Percentiles rank a stretch among this genome's conserved stretches.
phyloP scores from a whole-genome alignment of 768 basidiomycete species.

The Sarcomyxa edulis region DNA sequence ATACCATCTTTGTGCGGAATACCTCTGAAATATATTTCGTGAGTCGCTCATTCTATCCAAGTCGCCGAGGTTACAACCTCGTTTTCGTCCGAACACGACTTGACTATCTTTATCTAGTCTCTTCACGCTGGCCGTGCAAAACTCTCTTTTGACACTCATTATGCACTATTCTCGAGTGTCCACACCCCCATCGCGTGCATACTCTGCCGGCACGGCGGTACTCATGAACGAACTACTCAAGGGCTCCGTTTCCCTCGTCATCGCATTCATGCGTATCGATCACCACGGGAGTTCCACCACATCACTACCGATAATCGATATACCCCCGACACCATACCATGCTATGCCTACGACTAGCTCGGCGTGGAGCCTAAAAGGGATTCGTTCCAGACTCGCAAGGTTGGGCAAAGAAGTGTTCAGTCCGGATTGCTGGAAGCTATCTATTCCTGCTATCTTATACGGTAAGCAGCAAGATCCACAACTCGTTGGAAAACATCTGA shows the following conservation, averaged over 20 bases:
- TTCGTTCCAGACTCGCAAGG: conserved; percentile 45
- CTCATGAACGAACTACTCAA: conserved; percentile 93
- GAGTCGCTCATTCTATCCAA: conserved; percentile 21
- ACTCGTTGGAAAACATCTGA: too few relatives aligned
- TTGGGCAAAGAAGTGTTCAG: conserved; percentile 74
- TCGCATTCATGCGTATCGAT: conserved; percentile 72
- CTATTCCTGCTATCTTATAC: conserved; percentile 95
- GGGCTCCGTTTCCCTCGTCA: conserved; percentile 77
- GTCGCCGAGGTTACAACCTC: neutral
- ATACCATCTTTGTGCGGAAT: conserved; percentile 61
- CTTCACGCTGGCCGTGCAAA: conserved; percentile 86
- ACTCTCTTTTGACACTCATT: conserved; percentile 84
- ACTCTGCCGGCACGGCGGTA: conserved; percentile 93
- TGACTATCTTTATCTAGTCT: conserved; percentile 36
- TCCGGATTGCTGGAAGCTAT: conserved; percentile 93
- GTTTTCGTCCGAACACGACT: neutral
- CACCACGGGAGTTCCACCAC: conserved; percentile 14
- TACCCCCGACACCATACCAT: conserved; percentile 1
- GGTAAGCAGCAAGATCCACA: too few relatives aligned
- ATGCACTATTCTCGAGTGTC: conserved; percentile 96
- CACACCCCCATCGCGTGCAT: conserved; percentile 65
- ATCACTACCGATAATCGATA: conserved; percentile 17
- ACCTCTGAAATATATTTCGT: conserved; percentile 80
- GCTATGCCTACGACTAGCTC: conserved; percentile 16
- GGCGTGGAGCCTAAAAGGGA: conserved; percentile 25